Evolutionary conservation across 2,329 filamentous ascomycete species (phyloP).

Genomic region (Lasiodiplodia sp.): DNA sequence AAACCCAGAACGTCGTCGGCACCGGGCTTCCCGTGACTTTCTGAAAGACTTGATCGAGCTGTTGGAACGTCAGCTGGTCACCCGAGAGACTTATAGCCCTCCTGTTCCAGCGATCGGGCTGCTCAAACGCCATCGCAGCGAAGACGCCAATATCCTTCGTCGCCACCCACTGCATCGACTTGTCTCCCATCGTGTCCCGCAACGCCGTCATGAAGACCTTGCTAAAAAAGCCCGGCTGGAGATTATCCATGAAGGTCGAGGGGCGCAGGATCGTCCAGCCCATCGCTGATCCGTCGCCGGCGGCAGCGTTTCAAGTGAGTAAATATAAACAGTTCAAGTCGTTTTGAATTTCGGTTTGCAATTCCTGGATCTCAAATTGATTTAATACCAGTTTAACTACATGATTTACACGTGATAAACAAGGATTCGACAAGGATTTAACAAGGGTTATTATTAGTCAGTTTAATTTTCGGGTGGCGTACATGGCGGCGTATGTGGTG

Average conservation of each 20-base stretch:
- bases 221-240: neutral
- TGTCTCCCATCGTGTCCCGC: slow-evolving; percentile 49
- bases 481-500: no score
- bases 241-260: no score
- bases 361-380: no score
- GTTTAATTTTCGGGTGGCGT: no score
- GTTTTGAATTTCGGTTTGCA: no score
- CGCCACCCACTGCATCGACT: slow-evolving; percentile 45
- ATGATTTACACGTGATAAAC: no score
- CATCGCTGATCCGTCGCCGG: slow-evolving; percentile 9
- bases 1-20: slow-evolving; percentile 31
- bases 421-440: no score
- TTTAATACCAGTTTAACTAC: no score
- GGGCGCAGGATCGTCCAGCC: no score
- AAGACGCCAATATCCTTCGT: slow-evolving; percentile 58
- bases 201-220: slow-evolving; percentile 41
- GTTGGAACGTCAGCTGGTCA: slow-evolving; percentile 54
- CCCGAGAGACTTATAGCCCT: slow-evolving; percentile 55
- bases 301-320: slow-evolving; percentile 32
- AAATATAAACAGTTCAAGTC: no score
- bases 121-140: slow-evolving; percentile 54
- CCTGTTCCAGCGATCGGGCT: slow-evolving; percentile 50
- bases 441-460: no score
- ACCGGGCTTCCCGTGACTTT: slow-evolving; percentile 42
- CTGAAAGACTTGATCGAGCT: slow-evolving; percentile 39